Conservation (phyloP, 768 basidiomycete species). For the Boletellus sp. region DNA sequence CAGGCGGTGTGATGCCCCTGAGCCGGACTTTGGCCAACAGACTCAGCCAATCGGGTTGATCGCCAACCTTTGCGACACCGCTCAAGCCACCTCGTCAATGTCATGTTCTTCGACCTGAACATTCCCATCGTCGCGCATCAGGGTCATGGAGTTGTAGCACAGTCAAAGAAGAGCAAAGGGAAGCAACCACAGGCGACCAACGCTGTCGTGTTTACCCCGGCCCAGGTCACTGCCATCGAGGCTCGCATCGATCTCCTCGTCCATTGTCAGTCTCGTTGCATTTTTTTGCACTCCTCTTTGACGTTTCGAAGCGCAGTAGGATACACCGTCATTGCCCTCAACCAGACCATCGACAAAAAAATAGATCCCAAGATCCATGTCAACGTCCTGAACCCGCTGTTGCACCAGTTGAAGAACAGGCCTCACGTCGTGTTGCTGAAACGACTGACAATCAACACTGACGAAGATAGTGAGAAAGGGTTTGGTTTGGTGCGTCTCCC, state of each 20-base stretch:
- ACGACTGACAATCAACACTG: slow-evolving; percentile 73
- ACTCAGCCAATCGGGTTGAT: no score
- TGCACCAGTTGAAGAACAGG: slow-evolving; percentile 58
- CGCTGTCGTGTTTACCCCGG: slow-evolving; percentile 42
- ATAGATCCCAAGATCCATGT: slow-evolving; percentile 69
- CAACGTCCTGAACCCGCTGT: slow-evolving; percentile 57
- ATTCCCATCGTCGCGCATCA: slow-evolving; percentile 42
- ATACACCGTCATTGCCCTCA: slow-evolving; percentile 78
- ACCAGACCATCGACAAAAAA: slow-evolving; percentile 65
- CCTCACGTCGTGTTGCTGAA: slow-evolving; percentile 65
- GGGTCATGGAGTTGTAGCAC: slow-evolving; percentile 6
- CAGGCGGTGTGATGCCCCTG: no score
- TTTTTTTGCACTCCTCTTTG: background rate
- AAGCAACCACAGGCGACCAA: slow-evolving; percentile 34
- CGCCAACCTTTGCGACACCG: no score
- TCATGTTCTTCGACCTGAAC: slow-evolving; percentile 70
- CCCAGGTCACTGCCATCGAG: slow-evolving; percentile 59
- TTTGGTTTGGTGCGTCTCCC: slow-evolving; percentile 62
- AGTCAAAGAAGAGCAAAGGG: slow-evolving; percentile 29
- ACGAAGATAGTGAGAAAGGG: slow-evolving; percentile 83
- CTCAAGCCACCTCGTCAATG: background rate
- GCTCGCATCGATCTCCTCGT: slow-evolving; percentile 63
- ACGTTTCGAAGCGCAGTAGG: slow-evolving; percentile 55
- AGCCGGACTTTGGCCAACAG: no score
- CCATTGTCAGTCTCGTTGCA: slow-evolving; percentile 51